Evolutionary conservation across 2,329 filamentous ascomycete genomes (phyloP), one percentile per base, ranked within the genome.

Genomic region (Pseudopyrenochaeta lycopersici): DNA sequence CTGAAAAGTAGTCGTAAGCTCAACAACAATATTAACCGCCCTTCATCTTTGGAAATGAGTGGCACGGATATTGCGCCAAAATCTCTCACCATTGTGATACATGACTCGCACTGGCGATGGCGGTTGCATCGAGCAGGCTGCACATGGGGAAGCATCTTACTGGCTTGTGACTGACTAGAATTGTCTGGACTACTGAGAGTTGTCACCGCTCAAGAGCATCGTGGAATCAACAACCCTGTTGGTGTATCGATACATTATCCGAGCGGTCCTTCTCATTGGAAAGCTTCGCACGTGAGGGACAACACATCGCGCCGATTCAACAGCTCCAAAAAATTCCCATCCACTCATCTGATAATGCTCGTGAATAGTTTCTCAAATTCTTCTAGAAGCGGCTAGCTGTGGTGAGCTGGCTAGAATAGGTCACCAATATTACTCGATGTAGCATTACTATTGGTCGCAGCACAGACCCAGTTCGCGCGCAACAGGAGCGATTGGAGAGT

Each of bases 381-480:
- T 33, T 32, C 61, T 64, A 14, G 35, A 64, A 56, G 38, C 41
- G 55, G 61, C 52, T 62, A 60, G 58, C 43, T 50, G 21, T 52
- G 48, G 58, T 62, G 61, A 56, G 61, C 46, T 64, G 61, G 57
- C 54, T 50, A 54, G 36, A 50, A 52, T 47, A 57, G 41, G 49
- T 46, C 49, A 46, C 49, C 45, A 47, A 31, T 46, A 54, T 58
- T 47, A 40, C 45, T 54, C 14, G 27, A 47, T 40, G 41, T 23
- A 32, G 59, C 53, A 50, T 50, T 56, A 41, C 47, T 21, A 68
- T 68, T 68, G 66, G 66, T 38, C 50, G 52, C 48, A 55, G 62
- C 60, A 55, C 57, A 58, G 63, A 63, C 59, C 49, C 55, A 52
- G 58, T 61, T 62, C 58, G 62, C 64, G 63, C 60, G 58, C 64